These are phyloP conservation scores for Cyclotella atomus DNA, from an alignment of 108 stramenopile species.

Conservation along the genomic window DNA sequence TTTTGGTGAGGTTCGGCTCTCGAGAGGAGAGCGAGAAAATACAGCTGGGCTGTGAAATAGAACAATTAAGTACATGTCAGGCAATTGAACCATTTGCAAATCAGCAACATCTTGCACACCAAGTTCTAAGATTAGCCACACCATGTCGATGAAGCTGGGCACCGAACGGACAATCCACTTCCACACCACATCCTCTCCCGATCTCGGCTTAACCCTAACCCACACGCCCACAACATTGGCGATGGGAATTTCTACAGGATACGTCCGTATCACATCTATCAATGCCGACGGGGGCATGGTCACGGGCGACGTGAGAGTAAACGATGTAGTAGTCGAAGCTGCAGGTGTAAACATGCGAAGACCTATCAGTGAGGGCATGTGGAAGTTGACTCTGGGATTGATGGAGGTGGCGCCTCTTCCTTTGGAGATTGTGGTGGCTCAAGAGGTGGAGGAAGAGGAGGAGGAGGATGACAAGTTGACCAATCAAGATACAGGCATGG, in stretches of 20 bases:
- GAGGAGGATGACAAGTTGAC: constrained; percentile 32
- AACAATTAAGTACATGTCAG: no score
- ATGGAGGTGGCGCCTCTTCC: constrained; percentile 86
- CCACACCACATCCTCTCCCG: constrained; percentile 32
- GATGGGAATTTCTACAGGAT: constrained; percentile 22
- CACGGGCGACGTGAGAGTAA: constrained; percentile 60
- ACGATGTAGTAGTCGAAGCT: constrained; percentile 82
- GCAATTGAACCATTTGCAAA: neutral
- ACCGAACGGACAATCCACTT: constrained; percentile 35
- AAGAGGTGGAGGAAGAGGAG: constrained; percentile 14
- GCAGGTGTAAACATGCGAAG: constrained; percentile 82
- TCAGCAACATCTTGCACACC: neutral
- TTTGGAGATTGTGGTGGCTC: constrained; percentile 68
- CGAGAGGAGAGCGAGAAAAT: no score
- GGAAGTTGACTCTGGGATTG: constrained; percentile 83
- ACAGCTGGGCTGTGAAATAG: no score
- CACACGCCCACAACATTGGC: constrained; percentile 2
- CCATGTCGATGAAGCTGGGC: constrained; percentile 14
- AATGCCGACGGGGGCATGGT: constrained; percentile 11
- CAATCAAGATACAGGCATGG: constrained; percentile 4
- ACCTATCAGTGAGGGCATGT: constrained; percentile 89
- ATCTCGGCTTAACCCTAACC: constrained; percentile 25
- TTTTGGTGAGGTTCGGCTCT: no score
- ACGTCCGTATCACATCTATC: constrained; percentile 27
- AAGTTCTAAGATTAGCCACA: neutral